Evolutionary conservation across 257 asterid genomes (phyloP).

Genomic region (Eustoma russellianum): DNA sequence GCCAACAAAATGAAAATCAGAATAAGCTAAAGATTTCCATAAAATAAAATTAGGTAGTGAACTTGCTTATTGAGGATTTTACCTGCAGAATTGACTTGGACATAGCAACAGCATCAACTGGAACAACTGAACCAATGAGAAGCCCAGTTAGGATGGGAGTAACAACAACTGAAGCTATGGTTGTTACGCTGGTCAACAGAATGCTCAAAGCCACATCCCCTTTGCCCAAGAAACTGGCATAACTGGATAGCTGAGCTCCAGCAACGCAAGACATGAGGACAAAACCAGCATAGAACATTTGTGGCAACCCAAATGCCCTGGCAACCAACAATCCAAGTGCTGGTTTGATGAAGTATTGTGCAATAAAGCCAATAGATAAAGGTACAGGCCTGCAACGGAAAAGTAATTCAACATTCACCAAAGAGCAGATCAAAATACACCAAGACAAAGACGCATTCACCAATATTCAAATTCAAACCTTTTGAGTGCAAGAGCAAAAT

Average conservation of each 20-base stretch:
- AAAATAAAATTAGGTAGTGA: too few relatives aligned
- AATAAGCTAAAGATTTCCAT: too few relatives aligned
- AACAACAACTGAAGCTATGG: constrained; percentile 75
- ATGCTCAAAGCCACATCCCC: constrained; percentile 95
- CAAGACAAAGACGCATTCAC: constrained; percentile 1
- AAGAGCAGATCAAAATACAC: not conserved
- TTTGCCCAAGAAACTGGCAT: constrained; percentile 92
- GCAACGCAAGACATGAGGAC: constrained; percentile 87
- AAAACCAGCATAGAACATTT: constrained; percentile 78
- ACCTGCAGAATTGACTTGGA: constrained; percentile 96
- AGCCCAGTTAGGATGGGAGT: constrained; percentile 90
- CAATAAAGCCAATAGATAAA: constrained; percentile 60
- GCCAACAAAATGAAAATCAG: not conserved
- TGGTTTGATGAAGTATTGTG: constrained; percentile 85
- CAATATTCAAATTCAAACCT: constrained; percentile 38
- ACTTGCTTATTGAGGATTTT: not conserved
- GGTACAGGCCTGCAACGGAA: constrained; percentile 66
- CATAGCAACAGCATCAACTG: constrained; percentile 94
- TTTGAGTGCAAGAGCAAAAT: constrained; percentile 82
- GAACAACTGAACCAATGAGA: constrained; percentile 94
- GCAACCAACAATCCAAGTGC: constrained; percentile 76
- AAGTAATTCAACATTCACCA: constrained; percentile 5
- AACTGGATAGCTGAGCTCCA: constrained; percentile 96
- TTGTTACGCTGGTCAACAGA: constrained; percentile 81
- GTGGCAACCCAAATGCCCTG: constrained; percentile 70